Conservation (phyloP, 768 basidiomycete species). For the Collybiopsis luxurians region DNA sequence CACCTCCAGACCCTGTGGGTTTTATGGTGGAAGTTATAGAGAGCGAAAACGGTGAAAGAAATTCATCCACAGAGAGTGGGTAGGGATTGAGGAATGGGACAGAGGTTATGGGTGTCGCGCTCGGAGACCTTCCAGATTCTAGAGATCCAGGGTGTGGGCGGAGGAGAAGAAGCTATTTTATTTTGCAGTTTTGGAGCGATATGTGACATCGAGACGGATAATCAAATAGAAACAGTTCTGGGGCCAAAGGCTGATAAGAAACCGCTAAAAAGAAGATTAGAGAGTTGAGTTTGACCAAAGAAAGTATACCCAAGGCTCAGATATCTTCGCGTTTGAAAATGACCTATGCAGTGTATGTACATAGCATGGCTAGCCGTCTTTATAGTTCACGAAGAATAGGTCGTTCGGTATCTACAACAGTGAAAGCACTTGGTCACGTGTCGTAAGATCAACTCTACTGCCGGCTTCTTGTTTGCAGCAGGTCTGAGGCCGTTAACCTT, state of each 20-base stretch:
- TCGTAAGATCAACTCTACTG: too few relatives aligned
- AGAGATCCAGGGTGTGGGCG: constrained; percentile 62
- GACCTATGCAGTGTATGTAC: too few relatives aligned
- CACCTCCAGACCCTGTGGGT: constrained; percentile 27
- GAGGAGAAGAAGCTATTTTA: constrained; percentile 77
- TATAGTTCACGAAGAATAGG: too few relatives aligned
- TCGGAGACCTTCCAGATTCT: constrained; percentile 27
- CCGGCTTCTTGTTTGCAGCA: too few relatives aligned
- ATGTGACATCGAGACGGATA: constrained; percentile 75
- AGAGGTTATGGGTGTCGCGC: constrained; percentile 34
- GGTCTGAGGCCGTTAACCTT: too few relatives aligned
- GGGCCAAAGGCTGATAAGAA: not conserved
- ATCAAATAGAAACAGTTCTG: constrained; percentile 74
- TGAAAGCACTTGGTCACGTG: too few relatives aligned
- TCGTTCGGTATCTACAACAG: too few relatives aligned
- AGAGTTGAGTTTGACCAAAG: too few relatives aligned
- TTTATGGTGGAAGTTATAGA: constrained; percentile 57
- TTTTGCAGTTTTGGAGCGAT: constrained; percentile 84
- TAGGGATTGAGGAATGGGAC: constrained; percentile 78
- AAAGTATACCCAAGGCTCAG: too few relatives aligned
- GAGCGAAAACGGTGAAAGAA: constrained; percentile 82
- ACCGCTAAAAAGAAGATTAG: too few relatives aligned
- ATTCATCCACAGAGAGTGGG: constrained; percentile 81
- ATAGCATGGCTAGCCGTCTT: too few relatives aligned
- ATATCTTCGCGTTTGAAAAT: too few relatives aligned